Base-by-base conservation (phyloP, 2,329 filamentous ascomycete species). In the Lojkania enalia region DNA sequence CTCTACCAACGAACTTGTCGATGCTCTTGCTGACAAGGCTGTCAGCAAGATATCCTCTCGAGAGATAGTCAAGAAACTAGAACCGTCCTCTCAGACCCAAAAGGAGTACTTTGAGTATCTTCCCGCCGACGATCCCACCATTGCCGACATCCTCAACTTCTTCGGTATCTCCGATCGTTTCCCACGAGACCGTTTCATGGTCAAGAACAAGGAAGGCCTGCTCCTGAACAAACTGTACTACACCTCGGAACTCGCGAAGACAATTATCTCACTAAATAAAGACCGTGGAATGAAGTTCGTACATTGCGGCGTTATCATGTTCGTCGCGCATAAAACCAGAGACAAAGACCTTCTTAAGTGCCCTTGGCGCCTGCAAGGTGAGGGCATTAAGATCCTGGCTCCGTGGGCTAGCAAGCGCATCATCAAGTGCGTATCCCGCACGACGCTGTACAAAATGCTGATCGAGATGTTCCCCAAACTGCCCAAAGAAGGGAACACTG, bases 31-130 rank as follows among this genome's bases (percentile, higher is more conserved):
- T n/a, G n/a, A n/a, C n/a, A 33, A 9, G 6, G 30, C 30, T 33
- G 11, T 15, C 30, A 27, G 45, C 13, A 29, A 11, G 46, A 54
- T 38, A 54, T 48, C 16, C 21, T 19, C 18, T 23, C 20, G 2
- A 14, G 19, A 30, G 15, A 32, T 18, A 15, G 7, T 18, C 33
- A 42, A 14, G 20, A 39, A 36, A 5, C 15, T 36, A 15, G 6
- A 36, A 21, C 16, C 33, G 5, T 21, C 33, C 33, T 20, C 19
- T 52, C 32, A 61, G 70, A 60, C 66, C 71, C 64, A 66, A 68
- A 94, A 97, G 69, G 94, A 99, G 69, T 88, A 91, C 3, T 99
- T 96, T 79, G 96, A 96, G 67, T 99, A 90, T 66, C 80, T 99
- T 30, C 71, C 84, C 6, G 72, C 83, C 0, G 79, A 86, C 19